Base-by-base conservation (phyloP, 2,329 filamentous ascomycete species). In the Aspergillus brunneoviolaceus region DNA sequence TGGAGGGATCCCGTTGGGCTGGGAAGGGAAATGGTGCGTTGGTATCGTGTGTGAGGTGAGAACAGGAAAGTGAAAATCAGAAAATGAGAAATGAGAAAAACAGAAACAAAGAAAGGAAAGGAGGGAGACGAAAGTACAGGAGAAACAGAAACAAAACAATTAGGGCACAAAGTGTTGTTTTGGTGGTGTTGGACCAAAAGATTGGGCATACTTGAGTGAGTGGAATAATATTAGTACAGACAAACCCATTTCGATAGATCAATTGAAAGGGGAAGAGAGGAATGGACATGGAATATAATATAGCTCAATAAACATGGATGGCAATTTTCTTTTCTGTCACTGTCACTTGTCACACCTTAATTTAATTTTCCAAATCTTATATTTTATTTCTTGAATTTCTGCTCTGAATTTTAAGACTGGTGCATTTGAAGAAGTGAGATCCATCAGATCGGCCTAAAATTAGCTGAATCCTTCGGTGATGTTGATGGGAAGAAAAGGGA, bases 41-140 rank as follows among this genome's bases (percentile, higher is more conserved):
- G 45, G 27, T 55, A 16, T 35, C n/a, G 25, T 12, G 55, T 3
- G 64, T 63, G 9, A 64, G 71, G 33, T 35, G 33, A 35, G 11
- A 12, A 35, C 4, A 35, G 33, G 33, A 12, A 35, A 35, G 1
- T 4, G 14, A 35, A 35, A 16, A 35, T 35, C 5, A 3, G 27
- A 49, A 21, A 19, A 27, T 14, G 23, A 56, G 14, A 9, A 16
- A 11, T 19, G n/a, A n/a, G n/a, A 14, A 21, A 27, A 19, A 42
- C 4, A 21, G 7, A 52, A 12, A 21, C 2, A 6, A 23, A 53
- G 19, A 23, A n/a, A 9, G 23, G 27, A n/a, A 16, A 3, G 27
- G 33, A 25, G 27, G 11, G 35, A 54, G 27, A 27, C 4, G 6
- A 23, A 27, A 45, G 35, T 9, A 45, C 10, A 16, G 27, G n/a